Evolutionary conservation across 768 basidiomycete genomes (phyloP).

Genomic region (Mycena alexandri): DNA sequence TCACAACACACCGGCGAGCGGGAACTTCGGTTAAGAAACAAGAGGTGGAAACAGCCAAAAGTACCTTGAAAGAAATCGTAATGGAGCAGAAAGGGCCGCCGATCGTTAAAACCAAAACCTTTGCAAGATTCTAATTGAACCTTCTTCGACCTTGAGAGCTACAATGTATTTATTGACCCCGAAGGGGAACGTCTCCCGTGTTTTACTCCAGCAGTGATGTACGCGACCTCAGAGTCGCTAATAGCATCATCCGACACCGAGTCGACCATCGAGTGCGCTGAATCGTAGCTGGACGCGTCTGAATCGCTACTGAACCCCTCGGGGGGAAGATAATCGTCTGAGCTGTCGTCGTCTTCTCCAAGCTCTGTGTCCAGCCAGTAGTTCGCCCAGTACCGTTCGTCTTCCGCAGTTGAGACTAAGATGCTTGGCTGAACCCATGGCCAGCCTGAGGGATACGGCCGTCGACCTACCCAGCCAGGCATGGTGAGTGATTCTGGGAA

Average conservation of each 20-base stretch:
- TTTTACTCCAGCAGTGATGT: not conserved
- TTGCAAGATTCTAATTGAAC: too few species aligned
- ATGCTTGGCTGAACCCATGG: slow-evolving; percentile 28
- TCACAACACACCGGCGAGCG: too few species aligned
- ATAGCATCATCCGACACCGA: not conserved
- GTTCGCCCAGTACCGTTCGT: not conserved
- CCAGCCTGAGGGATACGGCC: slow-evolving; percentile 22
- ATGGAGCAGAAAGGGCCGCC: too few species aligned
- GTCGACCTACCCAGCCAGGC: not conserved
- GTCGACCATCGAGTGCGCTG: slow-evolving; percentile 9
- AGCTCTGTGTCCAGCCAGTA: slow-evolving; percentile 25
- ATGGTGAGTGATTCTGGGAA: too few species aligned
- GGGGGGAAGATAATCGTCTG: slow-evolving; percentile 7
- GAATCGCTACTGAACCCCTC: slow-evolving; percentile 1
- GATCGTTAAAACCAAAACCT: too few species aligned
- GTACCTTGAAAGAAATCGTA: too few species aligned
- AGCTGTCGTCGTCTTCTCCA: slow-evolving; percentile 2
- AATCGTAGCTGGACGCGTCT: not conserved
- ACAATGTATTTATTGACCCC: too few species aligned
- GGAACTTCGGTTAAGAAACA: too few species aligned
- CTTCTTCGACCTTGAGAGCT: too few species aligned
- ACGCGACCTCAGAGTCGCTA: slow-evolving; percentile 10
- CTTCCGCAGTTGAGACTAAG: not conserved
- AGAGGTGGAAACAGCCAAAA: too few species aligned
- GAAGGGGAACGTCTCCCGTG: not conserved